Evolutionary conservation across 129 eudicot species (phyloP), one percentile per base, ranked within the genome.

Genomic region (Artemisia annua): DNA sequence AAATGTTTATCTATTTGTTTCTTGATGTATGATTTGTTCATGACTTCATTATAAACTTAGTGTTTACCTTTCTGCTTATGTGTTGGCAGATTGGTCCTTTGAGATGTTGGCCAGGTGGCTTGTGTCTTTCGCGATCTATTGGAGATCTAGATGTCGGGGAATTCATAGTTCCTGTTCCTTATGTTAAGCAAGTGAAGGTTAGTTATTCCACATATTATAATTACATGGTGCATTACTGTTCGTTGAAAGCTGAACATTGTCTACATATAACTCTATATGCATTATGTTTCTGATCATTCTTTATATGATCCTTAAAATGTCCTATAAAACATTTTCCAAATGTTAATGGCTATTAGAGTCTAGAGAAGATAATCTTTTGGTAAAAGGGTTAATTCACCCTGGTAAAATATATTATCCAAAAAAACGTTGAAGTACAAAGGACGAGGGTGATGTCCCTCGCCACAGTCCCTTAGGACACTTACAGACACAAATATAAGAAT

Each of bases 61-160:
- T 15, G 56, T 72, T 78, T 69, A 63, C 50, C 11, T 26, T 26
- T 70, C 18, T 46, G 26, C 22, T 66, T 71, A n/a, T 70, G 66
- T 67, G 20, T 46, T 64, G 77, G 72, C 79, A 94, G 99, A 83
- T 94, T 80, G 98, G 97, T 79, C 98, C 98, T 56, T 71, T 94
- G 73, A 86, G 98, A 86, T 94, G 98, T 83, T 94, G 98, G 98
- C 98, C 98, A 13, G 98, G 98, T 79, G 98, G 98, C n/a, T 83
- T 94, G 81, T 94, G 98, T 80, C 92, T 94, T 68, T 94, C 98
- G 11, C 86, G 98, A 74, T 94, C 98, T 10, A 87, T 94, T 20
- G 98, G 98, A 73, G 98, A 94, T 84, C 79, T 83, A 76, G 98
- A 94, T 83, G 98, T 94, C 73, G 98, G 98, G 61, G 98, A 94